These are phyloP conservation scores for Triangularia setosa DNA, from an alignment of 2,329 filamentous ascomycete species.

Conservation along the genomic window DNA sequence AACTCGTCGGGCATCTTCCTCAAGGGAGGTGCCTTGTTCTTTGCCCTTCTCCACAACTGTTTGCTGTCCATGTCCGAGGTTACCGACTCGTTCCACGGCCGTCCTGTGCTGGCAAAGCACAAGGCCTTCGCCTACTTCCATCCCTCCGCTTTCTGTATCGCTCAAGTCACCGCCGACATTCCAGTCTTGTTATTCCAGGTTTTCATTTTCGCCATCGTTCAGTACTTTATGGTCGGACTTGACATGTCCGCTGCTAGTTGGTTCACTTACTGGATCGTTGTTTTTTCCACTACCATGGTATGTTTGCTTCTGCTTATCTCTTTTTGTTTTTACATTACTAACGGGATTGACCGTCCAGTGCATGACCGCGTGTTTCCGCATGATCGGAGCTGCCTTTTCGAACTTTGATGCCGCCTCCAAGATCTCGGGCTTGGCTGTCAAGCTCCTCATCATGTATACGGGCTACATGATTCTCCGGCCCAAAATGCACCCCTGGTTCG, in stretches of 20 bases:
- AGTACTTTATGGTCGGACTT: constrained; percentile 63
- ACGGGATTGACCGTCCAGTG: constrained; percentile 23
- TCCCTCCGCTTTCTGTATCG: constrained; percentile 56
- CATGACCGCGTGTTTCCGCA: constrained; percentile 57
- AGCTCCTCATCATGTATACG: constrained; percentile 56
- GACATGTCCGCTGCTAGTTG: constrained; percentile 49
- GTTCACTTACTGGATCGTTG: constrained; percentile 58
- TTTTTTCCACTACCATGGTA: constrained; percentile 47
- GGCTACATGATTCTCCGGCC: constrained; percentile 61
- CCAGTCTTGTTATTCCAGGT: constrained; percentile 57
- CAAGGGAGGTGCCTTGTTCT: constrained; percentile 47
- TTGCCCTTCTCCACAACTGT: constrained; percentile 49
- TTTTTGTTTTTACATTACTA: constrained; percentile 21
- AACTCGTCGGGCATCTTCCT: constrained; percentile 62
- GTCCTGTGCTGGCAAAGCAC: constrained; percentile 57
- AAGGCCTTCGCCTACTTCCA: constrained; percentile 55
- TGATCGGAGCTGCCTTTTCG: constrained; percentile 50
- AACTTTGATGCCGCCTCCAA: constrained; percentile 60
- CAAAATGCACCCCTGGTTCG: constrained; percentile 60
- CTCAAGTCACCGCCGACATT: constrained; percentile 52
- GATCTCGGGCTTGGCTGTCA: constrained; percentile 47
- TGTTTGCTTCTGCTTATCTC: constrained; percentile 28
- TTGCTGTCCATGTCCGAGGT: constrained; percentile 72
- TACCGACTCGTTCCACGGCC: constrained; percentile 56
- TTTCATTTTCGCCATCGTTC: constrained; percentile 50